phyloP scores from a whole-genome alignment of 495 filamentous ascomycete species.

The Penicillium cinerascens region DNA sequence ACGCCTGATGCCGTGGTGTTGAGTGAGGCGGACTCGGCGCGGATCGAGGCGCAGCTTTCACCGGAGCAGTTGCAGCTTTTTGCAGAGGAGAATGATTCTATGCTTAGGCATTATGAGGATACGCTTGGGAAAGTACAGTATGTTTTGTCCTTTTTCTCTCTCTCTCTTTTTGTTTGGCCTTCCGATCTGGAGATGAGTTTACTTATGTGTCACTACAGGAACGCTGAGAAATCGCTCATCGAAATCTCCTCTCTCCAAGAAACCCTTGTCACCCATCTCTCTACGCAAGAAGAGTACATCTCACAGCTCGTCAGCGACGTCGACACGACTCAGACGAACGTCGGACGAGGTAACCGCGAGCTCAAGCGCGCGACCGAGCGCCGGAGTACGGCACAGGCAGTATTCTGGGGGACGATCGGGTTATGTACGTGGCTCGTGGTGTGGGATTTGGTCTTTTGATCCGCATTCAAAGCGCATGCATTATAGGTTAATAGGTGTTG shows the following conservation, averaged over 20 bases:
- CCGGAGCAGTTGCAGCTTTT: slow-evolving; percentile 89
- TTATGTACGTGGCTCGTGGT: slow-evolving; percentile 77
- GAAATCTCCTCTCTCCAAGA: slow-evolving; percentile 93
- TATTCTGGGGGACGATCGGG: slow-evolving; percentile 83
- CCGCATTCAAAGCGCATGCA: not conserved
- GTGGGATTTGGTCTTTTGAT: slow-evolving; percentile 89
- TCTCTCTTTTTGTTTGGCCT: slow-evolving; percentile 4
- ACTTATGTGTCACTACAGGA: slow-evolving; percentile 45
- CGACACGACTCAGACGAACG: slow-evolving; percentile 73
- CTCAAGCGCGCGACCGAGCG: slow-evolving; percentile 79
- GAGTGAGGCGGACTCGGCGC: slow-evolving; percentile 43
- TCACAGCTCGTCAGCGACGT: slow-evolving; percentile 86
- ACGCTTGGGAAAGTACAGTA: slow-evolving; percentile 90
- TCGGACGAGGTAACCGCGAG: slow-evolving; percentile 86
- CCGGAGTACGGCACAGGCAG: slow-evolving; percentile 77
- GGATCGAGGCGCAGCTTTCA: slow-evolving; percentile 60
- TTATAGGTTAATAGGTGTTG: not conserved
- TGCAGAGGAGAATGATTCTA: slow-evolving; percentile 85
- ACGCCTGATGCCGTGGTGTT: slow-evolving; percentile 23
- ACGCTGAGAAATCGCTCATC: slow-evolving; percentile 82
- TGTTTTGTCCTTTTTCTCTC: slow-evolving; percentile 27
- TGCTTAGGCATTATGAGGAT: slow-evolving; percentile 89
- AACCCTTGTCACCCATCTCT: slow-evolving; percentile 78
- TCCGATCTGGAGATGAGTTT: not conserved
- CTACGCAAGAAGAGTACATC: slow-evolving; percentile 80